Evolutionary conservation across 2,329 filamentous ascomycete species (phyloP), one percentile per base, ranked within the genome.

Genomic region (Sarocladium strictum): DNA sequence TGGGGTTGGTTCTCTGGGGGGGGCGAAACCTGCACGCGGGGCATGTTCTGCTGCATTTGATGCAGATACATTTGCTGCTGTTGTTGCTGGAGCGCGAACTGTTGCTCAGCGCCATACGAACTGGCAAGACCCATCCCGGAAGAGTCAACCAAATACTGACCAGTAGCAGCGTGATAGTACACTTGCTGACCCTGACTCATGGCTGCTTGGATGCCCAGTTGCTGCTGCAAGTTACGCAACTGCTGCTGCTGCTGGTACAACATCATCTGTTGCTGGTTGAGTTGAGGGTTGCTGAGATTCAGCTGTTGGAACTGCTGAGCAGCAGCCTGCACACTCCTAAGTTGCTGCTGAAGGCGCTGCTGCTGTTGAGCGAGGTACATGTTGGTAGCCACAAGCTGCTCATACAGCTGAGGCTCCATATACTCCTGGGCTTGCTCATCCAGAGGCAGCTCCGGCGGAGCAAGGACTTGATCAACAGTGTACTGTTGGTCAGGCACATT

Each of bases 321-420:
- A 35, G 89, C 88, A 53, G 86, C 85, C 64, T 93, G 94, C 23
- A 97, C 84, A 60, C 77, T 89, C 62, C 90, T 83, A 61, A 97
- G 80, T 73, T 97, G 91, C 73, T 97, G 92, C 73, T 97, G 92
- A 53, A 97, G 83, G 60, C 89, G 87, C 74, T 96, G 91, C 73
- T 97, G 93, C 72, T 96, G 92, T 67, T 96, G 90, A 38, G 91
- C 90, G 52, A 99, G 80, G 66, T 95, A 96, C 67, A 94, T 75
- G 69, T 97, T 96, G 64, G 91, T 95, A 55, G 90, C 88, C 65
- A 97, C 83, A 59, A 97, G 78, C 71, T 96, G 90, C 53, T 91
- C 89, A 61, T 96, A 94, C 53, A 95, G 71, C 58, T 83, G 86
- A 53, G 92, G 90, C 64, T 97, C 94, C 74, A 96, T 89, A 62